Percentiles rank a stretch among this genome's conserved stretches.
Evolutionary conservation across 768 basidiomycete species (phyloP).

Genomic region (Hypsizygus marmoreus): DNA sequence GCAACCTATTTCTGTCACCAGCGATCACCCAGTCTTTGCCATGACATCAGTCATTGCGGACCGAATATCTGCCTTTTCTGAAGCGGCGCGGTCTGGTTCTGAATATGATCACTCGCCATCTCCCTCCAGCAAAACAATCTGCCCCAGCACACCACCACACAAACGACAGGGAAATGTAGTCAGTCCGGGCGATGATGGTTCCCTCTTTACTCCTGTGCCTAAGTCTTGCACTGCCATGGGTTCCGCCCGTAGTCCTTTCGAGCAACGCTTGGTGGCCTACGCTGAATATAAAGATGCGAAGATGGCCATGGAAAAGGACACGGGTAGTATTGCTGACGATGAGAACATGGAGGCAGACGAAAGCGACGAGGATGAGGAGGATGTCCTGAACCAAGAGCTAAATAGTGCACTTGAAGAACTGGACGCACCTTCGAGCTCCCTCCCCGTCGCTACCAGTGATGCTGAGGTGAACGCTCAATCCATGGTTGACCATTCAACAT

Average conservation of each 20-base stretch:
- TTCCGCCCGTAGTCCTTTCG: conserved; percentile 2
- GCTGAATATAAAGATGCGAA: conserved; percentile 9
- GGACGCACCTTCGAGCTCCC: conserved; percentile 47
- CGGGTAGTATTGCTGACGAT: not conserved
- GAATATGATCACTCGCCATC: conserved; percentile 19
- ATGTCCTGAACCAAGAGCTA: conserved; percentile 31
- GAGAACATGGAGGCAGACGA: conserved; percentile 11
- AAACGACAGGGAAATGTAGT: conserved; percentile 21
- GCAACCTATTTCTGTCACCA: conserved; percentile 25
- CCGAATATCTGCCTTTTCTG: conserved; percentile 18
- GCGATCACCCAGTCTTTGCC: conserved; percentile 33
- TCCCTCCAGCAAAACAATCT: conserved; percentile 5
- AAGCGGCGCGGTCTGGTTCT: too few relatives aligned
- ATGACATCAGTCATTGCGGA: conserved; percentile 18
- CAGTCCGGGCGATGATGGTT: conserved; percentile 25
- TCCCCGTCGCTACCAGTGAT: conserved; percentile 52
- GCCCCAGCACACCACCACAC: conserved; percentile 39
- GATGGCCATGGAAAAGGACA: too few relatives aligned
- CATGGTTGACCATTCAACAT: conserved; percentile 18
- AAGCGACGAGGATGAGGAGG: conserved; percentile 22
- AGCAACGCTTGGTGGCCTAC: conserved; percentile 25
- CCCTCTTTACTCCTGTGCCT: conserved; percentile 47
- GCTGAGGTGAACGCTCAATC: conserved; percentile 36
- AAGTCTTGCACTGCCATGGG: conserved; percentile 17
- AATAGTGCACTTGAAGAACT: conserved; percentile 43